Conservation (phyloP, 371 early-diverging fungal species). For the Rhizopus sp. region DNA sequence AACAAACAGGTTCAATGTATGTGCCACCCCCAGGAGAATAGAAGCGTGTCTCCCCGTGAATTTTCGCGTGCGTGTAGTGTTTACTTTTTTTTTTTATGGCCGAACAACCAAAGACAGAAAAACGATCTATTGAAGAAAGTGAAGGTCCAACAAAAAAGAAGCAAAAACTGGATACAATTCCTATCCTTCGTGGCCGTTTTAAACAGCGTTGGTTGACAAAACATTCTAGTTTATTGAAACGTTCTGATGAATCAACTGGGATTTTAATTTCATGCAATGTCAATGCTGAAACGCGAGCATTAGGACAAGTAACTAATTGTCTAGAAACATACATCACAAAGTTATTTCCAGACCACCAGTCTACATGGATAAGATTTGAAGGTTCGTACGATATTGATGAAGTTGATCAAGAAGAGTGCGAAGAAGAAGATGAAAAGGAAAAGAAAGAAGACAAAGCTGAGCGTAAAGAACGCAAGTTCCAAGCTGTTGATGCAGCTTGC, state of each 20-base stretch:
- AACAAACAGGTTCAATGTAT: too few relatives aligned
- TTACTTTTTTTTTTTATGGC: too few relatives aligned
- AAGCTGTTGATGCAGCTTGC: conserved; percentile 60
- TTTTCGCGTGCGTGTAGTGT: too few relatives aligned
- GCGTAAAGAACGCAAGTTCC: conserved; percentile 45
- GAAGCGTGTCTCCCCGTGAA: too few relatives aligned
- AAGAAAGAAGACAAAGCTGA: conserved; percentile 27
- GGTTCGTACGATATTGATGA: conserved; percentile 46
- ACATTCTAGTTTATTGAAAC: conserved; percentile 50
- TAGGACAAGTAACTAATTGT: conserved; percentile 54
- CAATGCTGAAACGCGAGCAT: conserved; percentile 54
- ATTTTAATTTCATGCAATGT: conserved; percentile 50
- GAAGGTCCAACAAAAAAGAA: conserved; percentile 16
- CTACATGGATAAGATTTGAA: conserved; percentile 48
- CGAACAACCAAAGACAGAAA: neutral
- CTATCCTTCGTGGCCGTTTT: conserved; percentile 52
- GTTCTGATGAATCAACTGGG: conserved; percentile 40
- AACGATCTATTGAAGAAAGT: neutral
- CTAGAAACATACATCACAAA: conserved; percentile 37
- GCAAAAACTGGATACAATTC: conserved; percentile 42
- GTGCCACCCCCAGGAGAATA: too few relatives aligned
- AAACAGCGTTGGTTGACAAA: conserved; percentile 58
- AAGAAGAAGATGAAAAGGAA: conserved; percentile 25
- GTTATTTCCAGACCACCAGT: conserved; percentile 44
- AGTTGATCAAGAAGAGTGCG: conserved; percentile 23